Conservation (phyloP, 768 basidiomycete species). For the Pleurotus pulmonarius region DNA sequence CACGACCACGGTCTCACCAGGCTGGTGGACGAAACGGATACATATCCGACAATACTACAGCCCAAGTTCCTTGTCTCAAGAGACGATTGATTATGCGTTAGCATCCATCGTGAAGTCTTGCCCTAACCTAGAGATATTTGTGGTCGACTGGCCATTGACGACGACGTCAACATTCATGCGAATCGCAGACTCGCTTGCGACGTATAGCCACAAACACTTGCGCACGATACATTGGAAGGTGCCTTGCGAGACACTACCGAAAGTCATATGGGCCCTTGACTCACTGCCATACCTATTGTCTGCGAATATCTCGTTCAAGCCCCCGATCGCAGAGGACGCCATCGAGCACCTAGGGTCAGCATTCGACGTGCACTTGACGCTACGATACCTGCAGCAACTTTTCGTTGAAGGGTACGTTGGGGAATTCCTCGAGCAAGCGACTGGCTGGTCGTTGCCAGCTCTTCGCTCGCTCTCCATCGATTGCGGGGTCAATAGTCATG, state of each 20-base stretch:
- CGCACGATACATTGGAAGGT: conserved; percentile 62
- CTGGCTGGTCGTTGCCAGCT: conserved; percentile 63
- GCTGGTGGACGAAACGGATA: conserved; percentile 74
- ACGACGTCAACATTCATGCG: conserved; percentile 45
- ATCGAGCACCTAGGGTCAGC: conserved; percentile 61
- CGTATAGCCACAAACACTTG: conserved; percentile 44
- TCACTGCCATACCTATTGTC: conserved; percentile 55
- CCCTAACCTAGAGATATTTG: conserved; percentile 71
- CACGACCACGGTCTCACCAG: conserved; percentile 46
- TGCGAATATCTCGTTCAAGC: conserved; percentile 52
- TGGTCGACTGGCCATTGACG: conserved; percentile 63
- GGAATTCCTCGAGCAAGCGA: conserved; percentile 68
- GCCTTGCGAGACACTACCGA: conserved; percentile 49
- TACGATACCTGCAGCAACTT: conserved; percentile 60
- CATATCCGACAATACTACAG: conserved; percentile 56
- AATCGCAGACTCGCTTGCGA: conserved; percentile 61
- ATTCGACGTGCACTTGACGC: conserved; percentile 44
- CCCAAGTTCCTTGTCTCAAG: conserved; percentile 34
- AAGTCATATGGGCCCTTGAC: conserved; percentile 71
- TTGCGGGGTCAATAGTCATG: conserved; percentile 37
- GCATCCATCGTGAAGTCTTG: conserved; percentile 58
- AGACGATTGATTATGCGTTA: conserved; percentile 51
- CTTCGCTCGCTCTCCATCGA: conserved; percentile 57
- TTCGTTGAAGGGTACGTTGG: conserved; percentile 56
- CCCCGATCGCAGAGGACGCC: conserved; percentile 21